These are phyloP conservation scores for Helicostylum pulchrum DNA, from an alignment of 192 early-diverging fungal species.

Conservation along the genomic window DNA sequence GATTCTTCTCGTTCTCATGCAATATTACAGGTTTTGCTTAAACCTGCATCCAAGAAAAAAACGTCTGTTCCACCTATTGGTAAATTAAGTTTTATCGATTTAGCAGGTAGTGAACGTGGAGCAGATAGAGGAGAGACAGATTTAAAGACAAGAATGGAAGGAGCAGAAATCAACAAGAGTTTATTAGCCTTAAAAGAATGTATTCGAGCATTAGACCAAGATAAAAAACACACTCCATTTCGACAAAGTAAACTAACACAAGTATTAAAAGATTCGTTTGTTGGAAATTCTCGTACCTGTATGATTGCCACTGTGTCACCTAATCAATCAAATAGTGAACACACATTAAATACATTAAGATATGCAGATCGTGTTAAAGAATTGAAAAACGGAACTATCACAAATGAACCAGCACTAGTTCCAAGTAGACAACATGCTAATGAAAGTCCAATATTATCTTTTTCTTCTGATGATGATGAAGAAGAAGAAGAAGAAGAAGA, in stretches of 20 bases:
- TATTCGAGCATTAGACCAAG: conserved; percentile 93
- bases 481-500: conserved; percentile 37
- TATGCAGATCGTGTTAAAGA: conserved; percentile 80
- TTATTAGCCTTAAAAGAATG: conserved; percentile 96
- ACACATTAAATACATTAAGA: conserved; percentile 93
- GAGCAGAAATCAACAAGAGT: conserved; percentile 99
- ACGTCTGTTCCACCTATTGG: conserved; percentile 49
- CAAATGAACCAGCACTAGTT: not conserved
- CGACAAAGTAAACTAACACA: conserved; percentile 97
- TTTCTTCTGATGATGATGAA: conserved; percentile 3
- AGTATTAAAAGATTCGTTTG: conserved; percentile 95
- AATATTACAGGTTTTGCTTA: conserved; percentile 89
- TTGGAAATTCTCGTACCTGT: conserved; percentile 95
- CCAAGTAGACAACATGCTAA: no score
- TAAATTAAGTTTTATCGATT: conserved; percentile 96
- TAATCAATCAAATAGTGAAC: conserved; percentile 89
- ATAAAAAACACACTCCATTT: conserved; percentile 95
- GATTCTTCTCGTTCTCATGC: conserved; percentile 98
- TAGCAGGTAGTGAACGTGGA: conserved; percentile 97
- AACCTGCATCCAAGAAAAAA: conserved; percentile 61
- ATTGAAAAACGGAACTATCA: conserved; percentile 28
- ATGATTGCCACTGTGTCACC: conserved; percentile 99
- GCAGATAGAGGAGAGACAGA: conserved; percentile 94
- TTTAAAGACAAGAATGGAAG: conserved; percentile 96
- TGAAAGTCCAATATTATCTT: no score